A percentile compares a stretch with the other conserved stretches of the same genome.
Conservation (phyloP, 164 flowering plant genomes). For the Annona cherimola region DNA sequence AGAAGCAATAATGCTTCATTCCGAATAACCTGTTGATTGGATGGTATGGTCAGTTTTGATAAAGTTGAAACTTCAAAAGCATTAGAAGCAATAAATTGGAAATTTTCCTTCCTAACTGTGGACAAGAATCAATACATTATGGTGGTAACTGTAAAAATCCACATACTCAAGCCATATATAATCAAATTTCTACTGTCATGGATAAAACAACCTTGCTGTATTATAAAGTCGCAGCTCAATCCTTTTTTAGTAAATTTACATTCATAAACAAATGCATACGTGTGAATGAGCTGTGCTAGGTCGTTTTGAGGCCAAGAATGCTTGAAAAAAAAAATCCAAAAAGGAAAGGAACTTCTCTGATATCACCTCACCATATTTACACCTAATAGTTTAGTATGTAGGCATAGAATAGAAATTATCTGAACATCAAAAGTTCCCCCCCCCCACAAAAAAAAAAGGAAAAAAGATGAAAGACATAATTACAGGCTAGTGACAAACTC, state of each 20-base stretch:
- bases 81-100: background rate
- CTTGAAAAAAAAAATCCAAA: too few relatives aligned
- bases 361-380: background rate
- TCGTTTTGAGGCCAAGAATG: background rate
- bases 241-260: background rate
- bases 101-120: background rate
- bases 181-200: too few relatives aligned
- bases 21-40: conserved; percentile 65
- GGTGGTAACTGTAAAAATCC: background rate
- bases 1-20: conserved; percentile 95
- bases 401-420: background rate
- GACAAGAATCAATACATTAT: background rate
- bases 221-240: background rate
- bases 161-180: background rate
- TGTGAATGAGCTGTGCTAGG: background rate
- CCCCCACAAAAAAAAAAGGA: background rate
- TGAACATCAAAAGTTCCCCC: background rate
- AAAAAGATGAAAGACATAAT: background rate
- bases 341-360: background rate
- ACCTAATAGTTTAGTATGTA: background rate
- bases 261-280: background rate
- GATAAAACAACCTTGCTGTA: background rate
- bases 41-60: conserved; percentile 7
- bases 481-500: background rate
- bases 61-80: conserved; percentile 2